Base-by-base conservation (phyloP, 768 basidiomycete genomes). In the Phylloporus arenicola region DNA sequence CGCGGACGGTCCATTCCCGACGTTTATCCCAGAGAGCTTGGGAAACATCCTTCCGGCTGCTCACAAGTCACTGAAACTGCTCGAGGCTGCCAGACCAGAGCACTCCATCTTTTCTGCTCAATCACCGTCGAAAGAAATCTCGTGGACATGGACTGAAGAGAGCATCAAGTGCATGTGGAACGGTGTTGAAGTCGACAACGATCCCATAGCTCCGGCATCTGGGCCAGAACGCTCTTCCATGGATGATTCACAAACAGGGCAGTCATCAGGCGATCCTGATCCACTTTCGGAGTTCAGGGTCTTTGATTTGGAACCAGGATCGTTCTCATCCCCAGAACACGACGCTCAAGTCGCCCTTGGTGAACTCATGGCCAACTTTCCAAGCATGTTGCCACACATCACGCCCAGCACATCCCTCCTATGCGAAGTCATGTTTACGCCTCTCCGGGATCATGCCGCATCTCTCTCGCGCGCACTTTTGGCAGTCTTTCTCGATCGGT, bases 261-360 rank as follows among this genome's bases (percentile, higher is more conserved):
- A 24, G 4, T 19, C 14, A 38, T 17, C 47, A 13, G 53, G 42
- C 13, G 33, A 43, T 42, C 67, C 70, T 50, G 62, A 70, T 38
- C 60, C 72, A 1, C 72, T 86, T 13, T 56, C 64, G 7, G 69
- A 68, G 4, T 82, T 90, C 62, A 63, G 58, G 11, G 50, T 82
- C 6, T 91, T 85, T 53, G 84, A 88, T 56, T 67, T 83, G 33
- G 83, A 85, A 52, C 88, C 89, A 19, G 83, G 82, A 2, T 40
- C 68, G 3, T 57, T 69, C 10, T 56, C 68, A 24, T 56, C 60
- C 24, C 58, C 61, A 1, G 61, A 65, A 24, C 31, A 27, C 41
- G 40, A 54, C 50, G 44, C 57, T 34, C 56, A 57, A 27, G 35
- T 59, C 6, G 44, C 63, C 19, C 68, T 87, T 10, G 64, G 68